A percentile compares a stretch with the other conserved stretches of the same genome.
Evolutionary conservation across 2,329 filamentous ascomycete species (phyloP).

Genomic region (Penicillium hesseltinei): DNA sequence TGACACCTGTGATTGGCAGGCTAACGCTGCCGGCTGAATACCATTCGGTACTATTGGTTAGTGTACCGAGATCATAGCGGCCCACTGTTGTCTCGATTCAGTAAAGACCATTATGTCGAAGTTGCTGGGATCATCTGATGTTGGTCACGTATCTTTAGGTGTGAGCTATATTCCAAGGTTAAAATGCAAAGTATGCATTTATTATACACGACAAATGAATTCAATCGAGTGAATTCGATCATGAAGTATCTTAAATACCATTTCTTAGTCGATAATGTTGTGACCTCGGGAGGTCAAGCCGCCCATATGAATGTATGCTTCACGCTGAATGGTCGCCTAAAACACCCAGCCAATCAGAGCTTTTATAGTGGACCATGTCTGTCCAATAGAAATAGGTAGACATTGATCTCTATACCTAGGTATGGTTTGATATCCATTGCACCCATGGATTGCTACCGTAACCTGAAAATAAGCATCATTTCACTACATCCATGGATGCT

Average conservation of each 20-base stretch:
- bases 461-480: not conserved
- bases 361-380: fast-evolving
- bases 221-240: not conserved
- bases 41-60: not conserved
- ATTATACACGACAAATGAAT: not conserved
- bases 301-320: not conserved
- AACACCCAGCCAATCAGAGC: not conserved
- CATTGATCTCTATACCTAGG: not conserved
- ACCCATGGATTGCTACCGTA: not conserved
- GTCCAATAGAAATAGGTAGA: not conserved
- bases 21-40: not conserved
- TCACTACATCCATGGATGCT: not conserved
- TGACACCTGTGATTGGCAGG: not conserved
- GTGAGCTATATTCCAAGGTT: not conserved
- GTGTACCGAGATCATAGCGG: not conserved
- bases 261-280: not conserved
- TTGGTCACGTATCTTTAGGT: not conserved
- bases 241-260: not conserved
- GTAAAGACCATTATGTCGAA: not conserved
- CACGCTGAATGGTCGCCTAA: not conserved
- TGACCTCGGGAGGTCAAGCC: not conserved
- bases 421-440: not conserved
- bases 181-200: not conserved
- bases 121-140: not conserved
- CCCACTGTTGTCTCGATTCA: not conserved